Conservation (phyloP, 139 green algal genomes). For the Chara braunii region DNA sequence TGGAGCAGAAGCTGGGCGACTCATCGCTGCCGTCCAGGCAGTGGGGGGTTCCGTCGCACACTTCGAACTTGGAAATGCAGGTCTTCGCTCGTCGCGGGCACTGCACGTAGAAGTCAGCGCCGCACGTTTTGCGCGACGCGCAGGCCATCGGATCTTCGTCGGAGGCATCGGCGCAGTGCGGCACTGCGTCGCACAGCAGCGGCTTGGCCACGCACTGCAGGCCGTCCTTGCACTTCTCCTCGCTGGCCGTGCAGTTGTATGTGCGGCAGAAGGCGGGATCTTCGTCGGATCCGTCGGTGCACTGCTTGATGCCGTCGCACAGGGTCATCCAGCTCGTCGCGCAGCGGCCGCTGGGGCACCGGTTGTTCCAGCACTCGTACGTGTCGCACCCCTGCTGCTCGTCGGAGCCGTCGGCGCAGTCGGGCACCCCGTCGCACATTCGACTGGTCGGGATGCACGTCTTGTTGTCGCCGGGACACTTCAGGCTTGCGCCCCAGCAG, state of each 20-base stretch:
- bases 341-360: no score
- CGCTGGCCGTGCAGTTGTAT: no score
- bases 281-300: slow-evolving; percentile 12
- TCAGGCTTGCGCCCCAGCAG: no score
- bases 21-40: slow-evolving; percentile 6
- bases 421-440: slow-evolving; percentile 8
- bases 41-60: slow-evolving; percentile 12
- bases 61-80: background rate
- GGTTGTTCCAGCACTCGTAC: no score
- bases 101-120: background rate
- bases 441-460: no score
- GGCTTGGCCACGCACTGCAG: background rate
- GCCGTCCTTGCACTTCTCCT: no score
- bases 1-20: background rate
- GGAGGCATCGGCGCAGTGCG: background rate
- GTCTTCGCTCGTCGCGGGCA: background rate
- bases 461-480: no score
- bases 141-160: background rate
- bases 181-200: slow-evolving; percentile 5
- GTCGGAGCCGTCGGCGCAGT: slow-evolving; percentile 15
- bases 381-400: background rate
- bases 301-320: slow-evolving; percentile 11
- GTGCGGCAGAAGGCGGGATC: slow-evolving; percentile 1
- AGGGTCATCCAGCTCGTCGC: background rate
- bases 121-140: background rate